phyloP scores from a whole-genome alignment of 129 eudicot genomes.

The carrot (Daucus carota) region DNA sequence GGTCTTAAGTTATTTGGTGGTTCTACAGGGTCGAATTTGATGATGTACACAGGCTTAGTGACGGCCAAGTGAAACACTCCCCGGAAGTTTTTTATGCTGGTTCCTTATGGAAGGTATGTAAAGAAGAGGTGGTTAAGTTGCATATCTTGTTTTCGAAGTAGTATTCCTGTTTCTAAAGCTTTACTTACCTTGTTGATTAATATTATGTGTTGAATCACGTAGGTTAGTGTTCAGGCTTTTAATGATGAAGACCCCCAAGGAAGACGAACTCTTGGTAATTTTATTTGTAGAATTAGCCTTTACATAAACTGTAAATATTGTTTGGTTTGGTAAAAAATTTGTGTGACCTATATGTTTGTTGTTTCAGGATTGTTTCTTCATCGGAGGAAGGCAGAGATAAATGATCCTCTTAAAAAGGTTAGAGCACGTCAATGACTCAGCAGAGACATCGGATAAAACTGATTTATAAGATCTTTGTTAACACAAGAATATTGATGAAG shows the following conservation, averaged over 20 bases:
- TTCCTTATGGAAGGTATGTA: constrained; percentile 88
- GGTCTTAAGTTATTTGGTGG: constrained; percentile 16
- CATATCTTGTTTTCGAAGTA: constrained; percentile 6
- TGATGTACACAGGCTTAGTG: constrained; percentile 84
- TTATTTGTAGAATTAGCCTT: not conserved
- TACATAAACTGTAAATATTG: not conserved
- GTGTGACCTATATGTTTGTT: not conserved
- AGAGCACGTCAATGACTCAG: constrained; percentile 6
- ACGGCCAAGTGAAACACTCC: constrained; percentile 99
- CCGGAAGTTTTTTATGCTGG: constrained; percentile 96
- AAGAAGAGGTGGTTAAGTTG: constrained; percentile 3
- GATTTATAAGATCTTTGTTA: not conserved
- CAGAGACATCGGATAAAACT: not conserved
- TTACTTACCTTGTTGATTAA: constrained; percentile 4
- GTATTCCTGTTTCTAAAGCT: not conserved
- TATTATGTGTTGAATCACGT: constrained; percentile 14
- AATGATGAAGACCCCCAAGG: constrained; percentile 99
- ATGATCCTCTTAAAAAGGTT: constrained; percentile 81
- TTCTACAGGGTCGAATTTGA: constrained; percentile 72
- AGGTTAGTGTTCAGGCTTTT: constrained; percentile 99
- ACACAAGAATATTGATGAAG: not conserved
- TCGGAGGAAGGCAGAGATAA: constrained; percentile 92
- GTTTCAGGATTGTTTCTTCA: constrained; percentile 85
- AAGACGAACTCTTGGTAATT: constrained; percentile 90
- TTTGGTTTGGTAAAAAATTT: not conserved